These are phyloP conservation scores for Colletotrichum brevisporum DNA, from an alignment of 2,329 filamentous ascomycete species.

Conservation along the genomic window DNA sequence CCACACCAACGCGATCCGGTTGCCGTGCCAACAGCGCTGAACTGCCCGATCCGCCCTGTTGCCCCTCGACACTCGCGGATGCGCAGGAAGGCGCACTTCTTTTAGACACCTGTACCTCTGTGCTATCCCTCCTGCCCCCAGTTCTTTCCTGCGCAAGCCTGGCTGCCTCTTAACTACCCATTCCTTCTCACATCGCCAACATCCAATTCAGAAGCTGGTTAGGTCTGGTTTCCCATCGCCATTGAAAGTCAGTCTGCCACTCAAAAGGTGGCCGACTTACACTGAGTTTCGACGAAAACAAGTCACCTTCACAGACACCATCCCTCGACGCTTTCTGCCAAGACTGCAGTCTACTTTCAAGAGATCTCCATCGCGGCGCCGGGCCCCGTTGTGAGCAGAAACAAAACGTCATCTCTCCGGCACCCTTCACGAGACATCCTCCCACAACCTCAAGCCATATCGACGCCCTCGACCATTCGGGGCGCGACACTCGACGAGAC, in stretches of 20 bases:
- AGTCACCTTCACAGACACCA: not conserved
- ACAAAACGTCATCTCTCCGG: slow-evolving; percentile 11
- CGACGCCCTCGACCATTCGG: too few relatives aligned
- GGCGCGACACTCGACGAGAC: too few relatives aligned
- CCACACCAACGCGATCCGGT: slow-evolving; percentile 11
- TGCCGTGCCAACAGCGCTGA: slow-evolving; percentile 30
- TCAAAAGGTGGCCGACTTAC: too few relatives aligned
- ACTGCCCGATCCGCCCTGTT: slow-evolving; percentile 39
- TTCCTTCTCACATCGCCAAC: too few relatives aligned
- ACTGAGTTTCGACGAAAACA: too few relatives aligned
- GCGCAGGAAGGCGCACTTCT: slow-evolving; percentile 24
- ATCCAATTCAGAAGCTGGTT: too few relatives aligned
- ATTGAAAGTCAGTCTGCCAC: too few relatives aligned
- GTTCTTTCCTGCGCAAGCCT: slow-evolving; percentile 6
- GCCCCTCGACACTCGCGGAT: slow-evolving; percentile 40
- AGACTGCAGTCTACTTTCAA: not conserved
- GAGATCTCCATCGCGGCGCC: slow-evolving; percentile 26
- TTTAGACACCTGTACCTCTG: not conserved
- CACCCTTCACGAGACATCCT: slow-evolving; percentile 17
- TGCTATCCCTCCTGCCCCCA: slow-evolving; percentile 6
- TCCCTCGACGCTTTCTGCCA: not conserved
- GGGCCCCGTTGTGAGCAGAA: slow-evolving; percentile 26
- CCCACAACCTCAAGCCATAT: too few relatives aligned
- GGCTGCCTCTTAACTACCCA: too few relatives aligned
- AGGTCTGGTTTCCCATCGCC: too few relatives aligned